Evolutionary conservation across 495 filamentous ascomycete genomes (phyloP).

Genomic region (Hypomontagnella submonticulosa): DNA sequence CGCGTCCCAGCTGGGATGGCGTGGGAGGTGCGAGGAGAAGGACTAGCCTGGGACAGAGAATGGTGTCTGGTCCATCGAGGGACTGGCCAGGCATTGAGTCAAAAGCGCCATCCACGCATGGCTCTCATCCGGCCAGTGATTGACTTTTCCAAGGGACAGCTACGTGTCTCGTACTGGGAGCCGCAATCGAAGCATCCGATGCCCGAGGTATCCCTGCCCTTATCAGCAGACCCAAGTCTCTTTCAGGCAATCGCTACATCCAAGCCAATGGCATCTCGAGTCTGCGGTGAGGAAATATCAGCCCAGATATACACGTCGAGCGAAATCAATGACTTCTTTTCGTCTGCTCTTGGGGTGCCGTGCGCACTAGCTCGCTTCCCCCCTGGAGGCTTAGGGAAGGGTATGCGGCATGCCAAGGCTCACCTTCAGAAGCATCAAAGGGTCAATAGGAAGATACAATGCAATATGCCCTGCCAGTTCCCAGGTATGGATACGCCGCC

Average conservation of each 20-base stretch:
- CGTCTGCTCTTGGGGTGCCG: constrained; percentile 74
- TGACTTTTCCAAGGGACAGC: constrained; percentile 65
- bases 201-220: constrained; percentile 68
- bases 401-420: constrained; percentile 72
- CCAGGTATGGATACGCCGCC: constrained; percentile 60
- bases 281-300: constrained; percentile 81
- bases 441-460: constrained; percentile 36
- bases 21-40: constrained; percentile 83
- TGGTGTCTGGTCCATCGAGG: constrained; percentile 92
- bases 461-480: constrained; percentile 65
- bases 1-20: constrained; percentile 68
- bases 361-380: constrained; percentile 86
- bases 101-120: constrained; percentile 87
- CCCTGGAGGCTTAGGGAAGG: constrained; percentile 62
- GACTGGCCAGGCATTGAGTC: constrained; percentile 78
- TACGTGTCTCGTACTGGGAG: constrained; percentile 66
- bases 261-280: constrained; percentile 63
- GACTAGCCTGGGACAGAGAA: constrained; percentile 90
- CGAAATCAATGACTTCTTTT: constrained; percentile 77
- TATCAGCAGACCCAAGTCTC: constrained; percentile 67
- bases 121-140: constrained; percentile 77
- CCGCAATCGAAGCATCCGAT: constrained; percentile 40
- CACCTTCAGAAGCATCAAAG: constrained; percentile 67
- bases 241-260: constrained; percentile 53
- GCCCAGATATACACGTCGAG: constrained; percentile 73